A percentile compares a stretch with the other conserved stretches of the same genome.
Conservation (phyloP, 1,284 basidiomycete species). For the Apiotrichum laibachii region DNA sequence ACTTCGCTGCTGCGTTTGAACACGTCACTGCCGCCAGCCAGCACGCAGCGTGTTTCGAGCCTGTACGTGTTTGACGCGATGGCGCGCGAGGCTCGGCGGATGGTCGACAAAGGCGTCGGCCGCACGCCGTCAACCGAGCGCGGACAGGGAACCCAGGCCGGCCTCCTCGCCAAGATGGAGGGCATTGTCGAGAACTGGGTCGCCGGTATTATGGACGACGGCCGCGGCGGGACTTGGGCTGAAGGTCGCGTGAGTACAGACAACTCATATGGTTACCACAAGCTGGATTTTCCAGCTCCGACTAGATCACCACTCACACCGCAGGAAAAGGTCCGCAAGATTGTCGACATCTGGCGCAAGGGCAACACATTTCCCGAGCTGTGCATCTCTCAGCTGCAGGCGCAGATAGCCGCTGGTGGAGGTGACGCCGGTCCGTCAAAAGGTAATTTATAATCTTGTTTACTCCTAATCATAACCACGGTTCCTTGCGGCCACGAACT, state of each 20-base stretch:
- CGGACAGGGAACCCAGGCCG: conserved; percentile 62
- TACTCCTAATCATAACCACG: neutral
- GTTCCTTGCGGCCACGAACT: neutral
- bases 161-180: conserved; percentile 80
- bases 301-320: conserved; percentile 15
- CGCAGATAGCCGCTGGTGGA: conserved; percentile 6
- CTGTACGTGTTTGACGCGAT: conserved; percentile 88
- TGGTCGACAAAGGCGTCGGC: conserved; percentile 64
- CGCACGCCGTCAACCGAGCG: conserved; percentile 59
- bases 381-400: conserved; percentile 31
- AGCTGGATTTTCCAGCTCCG: too few species aligned
- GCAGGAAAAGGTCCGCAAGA: conserved; percentile 91
- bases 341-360: conserved; percentile 92
- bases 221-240: conserved; percentile 56
- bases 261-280: neutral
- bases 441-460: conserved; percentile 17
- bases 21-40: conserved; percentile 61
- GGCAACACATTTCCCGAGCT: conserved; percentile 74
- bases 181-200: conserved; percentile 79
- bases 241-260: conserved; percentile 76
- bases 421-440: conserved; percentile 6
- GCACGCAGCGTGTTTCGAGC: conserved; percentile 68
- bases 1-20: conserved; percentile 80
- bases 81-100: conserved; percentile 70
- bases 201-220: conserved; percentile 65